Evolutionary conservation across 108 stramenopile genomes (phyloP), one percentile per base, ranked within the genome.

Genomic region (Ochromonas danica): DNA sequence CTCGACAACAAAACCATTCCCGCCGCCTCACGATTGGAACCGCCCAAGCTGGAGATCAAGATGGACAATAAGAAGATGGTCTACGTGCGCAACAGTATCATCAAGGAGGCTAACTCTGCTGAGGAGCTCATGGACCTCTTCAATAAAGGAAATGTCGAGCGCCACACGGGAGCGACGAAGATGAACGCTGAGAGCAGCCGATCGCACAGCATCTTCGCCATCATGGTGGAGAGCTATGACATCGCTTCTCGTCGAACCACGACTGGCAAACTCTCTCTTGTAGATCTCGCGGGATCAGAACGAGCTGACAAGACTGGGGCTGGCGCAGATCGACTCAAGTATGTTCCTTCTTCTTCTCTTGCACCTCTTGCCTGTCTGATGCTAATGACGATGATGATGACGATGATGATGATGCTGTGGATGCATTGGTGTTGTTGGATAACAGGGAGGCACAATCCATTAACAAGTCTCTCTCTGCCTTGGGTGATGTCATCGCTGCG

Each of bases 251-350:
- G 82, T 30, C 82, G 90, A 63, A 85, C 80, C 3, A 79, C 84
- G 14, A 71, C 60, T 28, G 92, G 92, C 38, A 90, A 89, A 62
- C 82, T 94, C 30, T 90, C 87, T 36, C 83, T 94, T 71, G 91
- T 93, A 17, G 93, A 94, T 79, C 81, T 94, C 36, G 93, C 93
- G 0, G 93, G 63, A 14, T 83, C 81, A 33, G 93, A 94, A 51
- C 71, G 87, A 40, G 62, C 40, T n/a, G 81, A 80, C 41, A 85
- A 85, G 83, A 85, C 85, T n/a, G 83, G 85, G 36, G 87, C 85
- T 0, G 43, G 62, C 30, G 82, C 25, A 0, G 84, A 82, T 0
- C 70, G 82, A n/a, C 3, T 45, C 22, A 28, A 57, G 3, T 51
- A 51, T 14, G 6, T 14, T 14, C 6, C 6, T 51, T 14, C 6